Evolutionary conservation across 805 yeast genomes (phyloP), one percentile per base, ranked within the genome.

Genomic region (Dipodascus geniculatus): DNA sequence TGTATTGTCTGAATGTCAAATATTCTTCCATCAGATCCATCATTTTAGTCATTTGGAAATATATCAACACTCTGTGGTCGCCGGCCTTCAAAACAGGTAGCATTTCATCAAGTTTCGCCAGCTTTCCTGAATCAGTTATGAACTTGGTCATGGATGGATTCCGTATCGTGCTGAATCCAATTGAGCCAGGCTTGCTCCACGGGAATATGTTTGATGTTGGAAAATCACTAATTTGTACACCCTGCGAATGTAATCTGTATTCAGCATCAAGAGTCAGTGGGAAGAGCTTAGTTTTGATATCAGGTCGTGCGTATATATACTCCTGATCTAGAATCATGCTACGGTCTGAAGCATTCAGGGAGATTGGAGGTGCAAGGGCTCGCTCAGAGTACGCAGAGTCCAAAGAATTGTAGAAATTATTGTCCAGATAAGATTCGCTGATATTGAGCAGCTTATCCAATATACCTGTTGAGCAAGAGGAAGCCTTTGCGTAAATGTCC

Each of bases 11-110:
- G 72, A 81, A 93, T 0, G 96, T 85, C 63, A 93, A 74, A 63
- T 87, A 93, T 70, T 93, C 99, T 66, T 93, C 99, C 96, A 93
- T 89, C 55, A 93, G 71, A 65, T 93, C 99, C 98, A 93, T 93
- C 99, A 93, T 93, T 64, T 80, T 85, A 6, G 99, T 93, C 99
- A 93, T 93, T 70, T 93, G 99, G 78, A 93, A 93, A 68, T 93
- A 93, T 22, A 93, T 78, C 63, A 93, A 75, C 22, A 93, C 96
- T 60, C 97, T 80, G 67, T 93, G 99, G 58, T 81, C 98, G 54
- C 82, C 79, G 47, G 79, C 78, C 71, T 91, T 91, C 65, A 93
- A 76, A 49, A 85, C 87, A 6, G 80, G 82, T 44, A 93, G 75
- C 67, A 93, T 72, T 65, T 80, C 79, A 67, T 93, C 98, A 49